Evolutionary conservation across 257 asterid species (phyloP).

Genomic region (Cruciata laevipes): DNA sequence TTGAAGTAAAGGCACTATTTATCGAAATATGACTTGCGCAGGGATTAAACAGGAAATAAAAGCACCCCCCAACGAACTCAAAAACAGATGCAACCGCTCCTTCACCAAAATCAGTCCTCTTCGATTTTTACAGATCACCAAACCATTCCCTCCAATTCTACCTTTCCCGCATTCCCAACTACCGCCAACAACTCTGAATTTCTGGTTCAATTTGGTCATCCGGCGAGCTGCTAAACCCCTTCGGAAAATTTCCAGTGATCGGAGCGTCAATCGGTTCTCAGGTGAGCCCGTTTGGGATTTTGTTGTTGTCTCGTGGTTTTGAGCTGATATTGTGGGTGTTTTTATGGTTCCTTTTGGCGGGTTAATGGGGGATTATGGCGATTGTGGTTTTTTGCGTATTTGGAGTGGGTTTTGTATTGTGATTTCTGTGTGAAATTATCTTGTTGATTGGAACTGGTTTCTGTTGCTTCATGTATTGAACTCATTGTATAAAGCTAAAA

Average conservation of each 20-base stretch:
- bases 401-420: not conserved
- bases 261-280: not conserved
- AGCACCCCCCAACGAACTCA: constrained; percentile 1
- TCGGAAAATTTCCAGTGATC: not conserved
- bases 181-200: constrained; percentile 12
- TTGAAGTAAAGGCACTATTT: not conserved
- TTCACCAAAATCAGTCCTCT: not conserved
- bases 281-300: constrained; percentile 9
- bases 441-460: not conserved
- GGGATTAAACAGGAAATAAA: not conserved
- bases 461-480: not conserved
- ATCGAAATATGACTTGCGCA: not conserved
- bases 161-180: constrained; percentile 2
- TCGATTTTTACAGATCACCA: constrained; percentile 20
- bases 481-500: not conserved
- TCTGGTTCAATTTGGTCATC: constrained; percentile 11
- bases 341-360: not conserved
- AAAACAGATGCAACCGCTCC: constrained; percentile 17
- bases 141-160: not conserved
- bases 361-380: not conserved
- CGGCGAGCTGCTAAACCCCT: not conserved
- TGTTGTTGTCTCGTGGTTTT: not conserved
- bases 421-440: not conserved
- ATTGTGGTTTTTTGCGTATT: not conserved
- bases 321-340: not conserved